A percentile compares a stretch with the other conserved stretches of the same genome.
These are phyloP conservation scores for Trichophyton verrucosum DNA, from an alignment of 2,329 filamentous ascomycete genomes.

Conservation along the genomic window DNA sequence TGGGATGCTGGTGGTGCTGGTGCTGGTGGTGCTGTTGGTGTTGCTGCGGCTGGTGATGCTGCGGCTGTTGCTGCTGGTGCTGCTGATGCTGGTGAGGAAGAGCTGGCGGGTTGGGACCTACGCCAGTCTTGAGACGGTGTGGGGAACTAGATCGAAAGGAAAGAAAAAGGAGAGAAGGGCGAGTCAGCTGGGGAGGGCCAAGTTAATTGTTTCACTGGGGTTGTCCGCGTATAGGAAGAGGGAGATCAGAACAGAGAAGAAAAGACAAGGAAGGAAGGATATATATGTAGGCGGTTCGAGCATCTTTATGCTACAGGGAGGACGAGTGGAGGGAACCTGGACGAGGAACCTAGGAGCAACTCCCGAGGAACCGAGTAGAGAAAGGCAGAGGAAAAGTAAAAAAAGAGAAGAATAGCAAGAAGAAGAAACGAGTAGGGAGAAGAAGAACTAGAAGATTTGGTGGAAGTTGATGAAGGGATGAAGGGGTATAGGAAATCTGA, in stretches of 20 bases:
- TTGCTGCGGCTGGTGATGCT: not conserved
- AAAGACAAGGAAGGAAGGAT: slow-evolving; percentile 3
- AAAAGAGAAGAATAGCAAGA: not conserved
- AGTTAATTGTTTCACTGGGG: slow-evolving; percentile 8
- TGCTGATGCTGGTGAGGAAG: slow-evolving; percentile 16
- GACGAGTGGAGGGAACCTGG: slow-evolving; percentile 5
- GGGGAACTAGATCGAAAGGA: slow-evolving; percentile 23
- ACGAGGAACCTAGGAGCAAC: slow-evolving; percentile 7
- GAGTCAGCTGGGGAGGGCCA: not conserved
- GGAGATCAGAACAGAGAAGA: slow-evolving; percentile 6
- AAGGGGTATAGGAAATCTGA: not conserved
- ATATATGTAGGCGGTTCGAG: slow-evolving; percentile 8
- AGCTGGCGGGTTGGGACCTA: slow-evolving; percentile 23
- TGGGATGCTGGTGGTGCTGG: not conserved
- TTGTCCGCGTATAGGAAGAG: slow-evolving; percentile 9
- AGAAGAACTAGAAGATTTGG: not conserved
- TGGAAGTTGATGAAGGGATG: not conserved
- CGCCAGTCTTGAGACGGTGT: slow-evolving; percentile 32
- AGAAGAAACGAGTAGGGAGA: not conserved
- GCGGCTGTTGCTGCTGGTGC: not conserved
- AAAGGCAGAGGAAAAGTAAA: slow-evolving; percentile 2
- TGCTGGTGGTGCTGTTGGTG: not conserved
- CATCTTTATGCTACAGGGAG: slow-evolving; percentile 12
- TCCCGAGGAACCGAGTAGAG: slow-evolving; percentile 5
- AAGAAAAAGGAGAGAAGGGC: slow-evolving; percentile 9